phyloP scores from a whole-genome alignment of 2,329 filamentous ascomycete genomes.

The Epichloe scottii region DNA sequence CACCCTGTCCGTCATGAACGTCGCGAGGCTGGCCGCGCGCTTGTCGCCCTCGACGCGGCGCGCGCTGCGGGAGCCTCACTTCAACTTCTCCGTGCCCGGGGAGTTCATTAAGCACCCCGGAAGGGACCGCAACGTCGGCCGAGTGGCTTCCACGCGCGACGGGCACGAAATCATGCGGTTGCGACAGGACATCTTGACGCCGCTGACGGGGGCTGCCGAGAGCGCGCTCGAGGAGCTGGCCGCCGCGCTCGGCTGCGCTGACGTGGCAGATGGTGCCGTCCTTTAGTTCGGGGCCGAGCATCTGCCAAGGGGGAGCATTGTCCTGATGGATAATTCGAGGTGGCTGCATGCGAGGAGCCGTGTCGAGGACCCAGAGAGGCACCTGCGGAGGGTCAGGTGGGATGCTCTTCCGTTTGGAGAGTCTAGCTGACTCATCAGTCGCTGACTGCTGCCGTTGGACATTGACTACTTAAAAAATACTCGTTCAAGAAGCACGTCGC shows the following conservation, averaged over 20 bases:
- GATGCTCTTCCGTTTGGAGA: not conserved
- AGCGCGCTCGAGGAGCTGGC: conserved; percentile 16
- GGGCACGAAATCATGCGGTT: conserved; percentile 15
- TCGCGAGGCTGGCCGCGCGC: not conserved
- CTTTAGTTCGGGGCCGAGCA: conserved; percentile 16
- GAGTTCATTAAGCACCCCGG: conserved; percentile 22
- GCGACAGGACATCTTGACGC: conserved; percentile 19
- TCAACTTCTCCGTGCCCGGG: conserved; percentile 18
- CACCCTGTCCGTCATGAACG: not conserved
- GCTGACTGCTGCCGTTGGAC: no score
- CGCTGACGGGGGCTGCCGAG: conserved; percentile 13
- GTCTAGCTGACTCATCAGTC: no score
- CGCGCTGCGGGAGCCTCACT: conserved; percentile 17
- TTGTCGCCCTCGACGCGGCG: conserved; percentile 14
- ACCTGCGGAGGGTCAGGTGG: not conserved
- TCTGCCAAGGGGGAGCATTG: conserved; percentile 16
- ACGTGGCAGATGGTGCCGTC: not conserved
- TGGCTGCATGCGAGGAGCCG: not conserved
- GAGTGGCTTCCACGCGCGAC: conserved; percentile 10
- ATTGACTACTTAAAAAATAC: no score
- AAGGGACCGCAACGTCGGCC: conserved; percentile 11
- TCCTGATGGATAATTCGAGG: conserved; percentile 20
- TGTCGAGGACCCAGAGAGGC: not conserved
- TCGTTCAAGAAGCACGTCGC: no score
- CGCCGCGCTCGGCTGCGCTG: conserved; percentile 3